Evolutionary conservation across 352 stramenopile species (phyloP), one percentile per base, ranked within the genome.

Genomic region (Plasmopara muralis): DNA sequence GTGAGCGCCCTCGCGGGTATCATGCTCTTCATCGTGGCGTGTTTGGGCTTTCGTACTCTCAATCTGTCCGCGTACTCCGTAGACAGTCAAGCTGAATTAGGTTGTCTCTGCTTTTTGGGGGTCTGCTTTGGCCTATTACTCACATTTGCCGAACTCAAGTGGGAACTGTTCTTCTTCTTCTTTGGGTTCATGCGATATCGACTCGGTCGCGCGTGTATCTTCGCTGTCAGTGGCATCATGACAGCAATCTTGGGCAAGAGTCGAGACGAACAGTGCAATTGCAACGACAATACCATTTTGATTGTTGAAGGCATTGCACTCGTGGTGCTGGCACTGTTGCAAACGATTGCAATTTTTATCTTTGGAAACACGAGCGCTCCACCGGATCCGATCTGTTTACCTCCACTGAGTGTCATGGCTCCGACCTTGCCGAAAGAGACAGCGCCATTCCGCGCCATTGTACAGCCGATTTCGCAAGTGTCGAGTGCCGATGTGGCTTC

Each of bases 161-260:
- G 61, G 64, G 74, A 82, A 43, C 43, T 60, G 10, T 90, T 89
- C 52, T 89, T 85, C 70, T 87, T 82, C 59, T 75, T 88, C 61
- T 90, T 90, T 35, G 80, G 80, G 29, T 90, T 89, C 50, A 68
- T 90, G 61, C 74, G 80, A 12, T 90, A 89, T 47, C 80, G 77
- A 47, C 34, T 88, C 33, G 77, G 80, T 38, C 73, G 72, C 8
- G 68, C 72, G 4, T 61, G 70, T 20, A 51, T 89, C 35, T 89
- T 87, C 33, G 35, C 40, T 7, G 53, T 89, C 18, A 71, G 75
- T 12, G 80, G 77, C 48, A 67, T 82, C 60, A 84, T 88, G 72
- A 82, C 60, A 12, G 65, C 67, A 48, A 47, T 83, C 42, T 63
- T 85, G 34, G 74, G 77, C 48, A 81, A 83, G 52, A 81, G 71